Base-by-base conservation (phyloP, 345 rosid genomes). In the Boechera stricta region DNA sequence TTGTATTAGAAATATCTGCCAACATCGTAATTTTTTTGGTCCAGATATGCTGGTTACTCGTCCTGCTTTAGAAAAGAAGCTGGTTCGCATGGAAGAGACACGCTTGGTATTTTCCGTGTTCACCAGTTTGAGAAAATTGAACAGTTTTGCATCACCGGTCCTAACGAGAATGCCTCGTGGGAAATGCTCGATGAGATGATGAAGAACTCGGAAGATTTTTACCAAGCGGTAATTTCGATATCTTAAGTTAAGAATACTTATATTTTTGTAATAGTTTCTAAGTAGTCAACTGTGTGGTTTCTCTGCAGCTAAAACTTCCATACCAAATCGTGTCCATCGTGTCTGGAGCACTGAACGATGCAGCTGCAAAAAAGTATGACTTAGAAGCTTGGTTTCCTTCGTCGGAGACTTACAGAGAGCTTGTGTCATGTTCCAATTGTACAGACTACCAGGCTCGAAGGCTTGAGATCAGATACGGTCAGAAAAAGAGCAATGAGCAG, bases 71-170 rank as follows among this genome's bases (percentile, higher is more conserved):
- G 98, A 39, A 95, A 92, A 78, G 99, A 95, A 84, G 99, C 99
- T 75, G 98, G 98, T 77, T 83, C 98, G 18, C 98, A 95, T 61
- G 99, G 99, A 64, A 92, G 96, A 70, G 98, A 95, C 67, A 91
- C 97, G 31, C 82, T 95, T 67, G 99, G 98, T 72, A 92, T 95
- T 71, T 95, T 95, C 85, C 88, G 99, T 56, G 98, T 95, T 82
- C 98, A 95, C 82, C 99, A 95, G 76, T 92, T 95, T 84, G 99
- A 95, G 88, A 95, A 95, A 73, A 86, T 95, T 51, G 99, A 95
- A 80, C 99, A 92, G 80, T 92, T 95, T 58, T 95, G 98, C 85
- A 58, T 92, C 63, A 92, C 99, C 26, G 75, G 91, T 76, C 99
- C 99, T 26, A 91, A 85, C 74, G 97, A 84, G 38, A 87, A 87